A percentile compares a stretch with the other conserved stretches of the same genome.
These are phyloP conservation scores for Scutellaria barbata DNA, from an alignment of 257 asterid species.

Conservation along the genomic window DNA sequence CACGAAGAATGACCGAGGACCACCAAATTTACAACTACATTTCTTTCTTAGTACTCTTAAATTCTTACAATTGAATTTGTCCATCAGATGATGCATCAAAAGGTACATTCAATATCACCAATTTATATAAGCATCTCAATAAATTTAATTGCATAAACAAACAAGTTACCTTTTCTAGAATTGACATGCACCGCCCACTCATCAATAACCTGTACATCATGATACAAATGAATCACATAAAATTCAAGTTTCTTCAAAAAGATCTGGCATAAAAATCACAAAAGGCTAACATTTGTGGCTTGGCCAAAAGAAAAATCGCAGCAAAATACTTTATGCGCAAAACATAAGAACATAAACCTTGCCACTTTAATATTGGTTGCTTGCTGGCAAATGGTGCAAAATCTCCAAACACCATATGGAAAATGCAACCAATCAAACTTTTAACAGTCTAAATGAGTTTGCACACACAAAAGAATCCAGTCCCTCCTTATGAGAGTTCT, in stretches of 20 bases:
- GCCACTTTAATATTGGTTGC: conserved; percentile 61
- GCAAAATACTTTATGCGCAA: conserved; percentile 32
- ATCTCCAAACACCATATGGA: conserved; percentile 54
- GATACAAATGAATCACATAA: conserved; percentile 31
- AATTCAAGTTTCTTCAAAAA: neutral
- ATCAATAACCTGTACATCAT: conserved; percentile 67
- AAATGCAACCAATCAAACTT: conserved; percentile 53
- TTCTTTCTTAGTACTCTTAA: neutral
- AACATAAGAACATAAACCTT: conserved; percentile 18
- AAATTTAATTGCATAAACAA: conserved; percentile 9
- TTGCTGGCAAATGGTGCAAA: conserved; percentile 63
- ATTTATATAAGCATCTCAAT: conserved; percentile 28
- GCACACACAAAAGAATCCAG: conserved; percentile 22
- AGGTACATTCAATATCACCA: conserved; percentile 15
- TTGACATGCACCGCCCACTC: conserved; percentile 86
- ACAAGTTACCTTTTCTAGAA: conserved; percentile 62
- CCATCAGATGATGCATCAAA: neutral
- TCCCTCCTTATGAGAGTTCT: neutral
- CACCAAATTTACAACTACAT: conserved; percentile 6
- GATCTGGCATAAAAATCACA: conserved; percentile 5
- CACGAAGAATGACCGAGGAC: neutral
- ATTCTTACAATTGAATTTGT: neutral
- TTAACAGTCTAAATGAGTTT: neutral
- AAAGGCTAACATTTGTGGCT: conserved; percentile 35
- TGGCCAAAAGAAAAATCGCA: conserved; percentile 33